Conservation (phyloP, 305 asterid species). For the Nicotiana rustica region DNA sequence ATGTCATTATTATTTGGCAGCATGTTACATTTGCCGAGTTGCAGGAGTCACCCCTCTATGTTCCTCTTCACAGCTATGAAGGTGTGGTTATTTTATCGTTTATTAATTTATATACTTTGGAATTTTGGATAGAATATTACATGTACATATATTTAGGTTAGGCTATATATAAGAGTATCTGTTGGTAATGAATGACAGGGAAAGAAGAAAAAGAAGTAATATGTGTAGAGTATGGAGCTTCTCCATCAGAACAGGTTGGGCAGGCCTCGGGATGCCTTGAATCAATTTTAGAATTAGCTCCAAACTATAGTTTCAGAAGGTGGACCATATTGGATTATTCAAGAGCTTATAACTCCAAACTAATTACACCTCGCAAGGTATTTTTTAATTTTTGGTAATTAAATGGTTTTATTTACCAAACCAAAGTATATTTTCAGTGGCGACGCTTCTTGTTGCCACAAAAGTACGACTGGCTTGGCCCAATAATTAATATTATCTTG, state of each 20-base stretch:
- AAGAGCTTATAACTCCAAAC: constrained; percentile 60
- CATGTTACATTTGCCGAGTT: constrained; percentile 79
- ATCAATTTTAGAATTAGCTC: constrained; percentile 25
- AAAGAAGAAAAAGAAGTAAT: constrained; percentile 56
- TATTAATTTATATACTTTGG: too few species aligned
- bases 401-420: too few species aligned
- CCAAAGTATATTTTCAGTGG: too few species aligned
- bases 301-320: constrained; percentile 50
- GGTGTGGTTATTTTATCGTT: constrained; percentile 45
- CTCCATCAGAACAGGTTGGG: constrained; percentile 63
- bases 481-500: too few species aligned
- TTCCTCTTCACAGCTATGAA: constrained; percentile 71
- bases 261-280: constrained; percentile 57
- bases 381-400: too few species aligned
- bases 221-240: constrained; percentile 46
- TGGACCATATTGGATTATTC: constrained; percentile 83
- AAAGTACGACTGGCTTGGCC: too few species aligned
- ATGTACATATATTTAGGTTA: too few species aligned
- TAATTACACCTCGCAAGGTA: constrained; percentile 74
- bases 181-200: constrained; percentile 31
- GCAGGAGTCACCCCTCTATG: constrained; percentile 78
- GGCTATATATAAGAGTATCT: too few species aligned
- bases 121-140: too few species aligned
- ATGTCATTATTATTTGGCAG: constrained; percentile 50
- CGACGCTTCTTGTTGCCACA: too few species aligned